phyloP scores from a whole-genome alignment of 1,284 basidiomycete genomes.

The Hypsizygus ulmarius region DNA sequence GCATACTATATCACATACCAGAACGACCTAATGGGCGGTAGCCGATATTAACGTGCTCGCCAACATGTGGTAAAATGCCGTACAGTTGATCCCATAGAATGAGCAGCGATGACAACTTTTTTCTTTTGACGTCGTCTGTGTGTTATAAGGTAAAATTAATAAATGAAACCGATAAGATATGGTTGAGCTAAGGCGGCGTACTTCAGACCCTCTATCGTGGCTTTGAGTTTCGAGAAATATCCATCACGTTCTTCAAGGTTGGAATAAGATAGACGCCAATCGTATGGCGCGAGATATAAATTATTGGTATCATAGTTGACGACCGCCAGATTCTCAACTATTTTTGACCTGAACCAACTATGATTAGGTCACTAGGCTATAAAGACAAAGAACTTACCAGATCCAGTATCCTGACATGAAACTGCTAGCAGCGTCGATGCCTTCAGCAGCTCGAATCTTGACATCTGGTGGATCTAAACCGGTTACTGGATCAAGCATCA shows the following conservation, averaged over 20 bases:
- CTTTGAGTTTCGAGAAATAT: constrained; percentile 88
- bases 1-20: constrained; percentile 17
- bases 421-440: constrained; percentile 84
- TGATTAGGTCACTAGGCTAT: not conserved
- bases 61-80: too few species aligned
- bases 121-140: constrained; percentile 65
- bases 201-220: constrained; percentile 83
- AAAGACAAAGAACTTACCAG: constrained; percentile 53
- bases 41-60: not conserved
- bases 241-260: constrained; percentile 92
- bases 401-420: constrained; percentile 97
- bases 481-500: constrained; percentile 89
- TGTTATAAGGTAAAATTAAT: not conserved
- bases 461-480: constrained; percentile 90
- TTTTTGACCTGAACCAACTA: constrained; percentile 66
- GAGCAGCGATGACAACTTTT: constrained; percentile 87
- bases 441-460: constrained; percentile 91
- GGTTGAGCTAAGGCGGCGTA: constrained; percentile 29
- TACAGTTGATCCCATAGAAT: constrained; percentile 87
- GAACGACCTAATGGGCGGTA: constrained; percentile 12
- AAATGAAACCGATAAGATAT: not conserved
- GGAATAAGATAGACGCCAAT: constrained; percentile 89
- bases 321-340: constrained; percentile 91
- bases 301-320: constrained; percentile 92
- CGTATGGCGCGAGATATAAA: constrained; percentile 83